Base-by-base conservation (phyloP, 192 early-diverging fungal genomes). In the Irineochytrium annulatum region DNA sequence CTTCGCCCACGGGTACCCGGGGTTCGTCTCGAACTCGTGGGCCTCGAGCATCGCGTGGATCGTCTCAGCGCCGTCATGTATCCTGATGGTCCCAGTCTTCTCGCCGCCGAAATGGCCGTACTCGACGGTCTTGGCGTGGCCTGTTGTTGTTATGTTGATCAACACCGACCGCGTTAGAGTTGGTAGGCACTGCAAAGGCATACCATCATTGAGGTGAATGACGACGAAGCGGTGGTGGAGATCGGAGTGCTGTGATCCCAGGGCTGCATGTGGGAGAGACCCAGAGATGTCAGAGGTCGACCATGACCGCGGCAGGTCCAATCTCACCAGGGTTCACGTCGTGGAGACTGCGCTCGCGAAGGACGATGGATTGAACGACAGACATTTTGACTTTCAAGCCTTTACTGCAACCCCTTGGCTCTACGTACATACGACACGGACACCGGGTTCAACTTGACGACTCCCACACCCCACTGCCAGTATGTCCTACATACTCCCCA, bases 1-100 rank as follows among this genome's bases (percentile, higher is more conserved):
- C 57, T 59, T 59, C 19, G 17, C 6, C 57, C 57, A 59, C 37
- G 43, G 43, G 43, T 59, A 59, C 19, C 57, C 57, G 34, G 43
- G n/a, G 8, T 46, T 41, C 0, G 31, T 22, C 34, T 59, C 57
- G 29, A 59, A 59, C 29, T 59, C 41, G 43, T 27, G 27, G 2
- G 57, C 57, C 16, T 34, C 34, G 4, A 57, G 19, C 34, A 39
- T 57, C 3, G 55, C 55, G 17, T 57, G 31, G 22, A 57, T 57
- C 17, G 55, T 39, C 22, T 57, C 17, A 8, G 55, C 55, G 13
- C 55, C 55, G 28, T 57, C n/a, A n/a, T 14, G 11, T 14, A 41
- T 41, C 11, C 11, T 41, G 39, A 14, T 41, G 39, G 39, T 41
- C n/a, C n/a, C n/a, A n/a, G n/a, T n/a, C n/a, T n/a, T n/a, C n/a